These are phyloP conservation scores for Orbilia javanica DNA, from an alignment of 2,329 filamentous ascomycete genomes.

Conservation along the genomic window DNA sequence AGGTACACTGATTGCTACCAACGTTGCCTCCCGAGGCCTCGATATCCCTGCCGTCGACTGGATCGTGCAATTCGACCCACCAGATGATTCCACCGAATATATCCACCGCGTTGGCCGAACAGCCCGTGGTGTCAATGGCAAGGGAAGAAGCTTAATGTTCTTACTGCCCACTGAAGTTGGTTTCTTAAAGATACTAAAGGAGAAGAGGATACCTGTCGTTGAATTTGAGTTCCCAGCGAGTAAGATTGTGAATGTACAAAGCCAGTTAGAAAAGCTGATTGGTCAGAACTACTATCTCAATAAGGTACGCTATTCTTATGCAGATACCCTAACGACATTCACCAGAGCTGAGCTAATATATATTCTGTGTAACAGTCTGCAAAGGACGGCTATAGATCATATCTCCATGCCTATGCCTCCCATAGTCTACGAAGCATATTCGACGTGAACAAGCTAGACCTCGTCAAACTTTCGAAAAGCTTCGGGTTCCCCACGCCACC, in stretches of 20 bases:
- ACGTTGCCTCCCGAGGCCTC: conserved; percentile 92
- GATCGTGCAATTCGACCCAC: conserved; percentile 95
- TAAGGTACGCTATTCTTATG: conserved; percentile 68
- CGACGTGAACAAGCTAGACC: conserved; percentile 83
- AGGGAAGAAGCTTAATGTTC: conserved; percentile 89
- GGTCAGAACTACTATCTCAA: conserved; percentile 97
- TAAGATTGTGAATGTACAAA: conserved; percentile 91
- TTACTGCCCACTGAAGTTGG: conserved; percentile 91
- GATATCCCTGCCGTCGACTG: conserved; percentile 97
- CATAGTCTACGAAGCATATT: conserved; percentile 87
- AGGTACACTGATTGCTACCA: conserved; percentile 93
- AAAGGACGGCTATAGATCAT: conserved; percentile 77
- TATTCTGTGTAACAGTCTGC: conserved; percentile 41
- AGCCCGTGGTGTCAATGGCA: conserved; percentile 70
- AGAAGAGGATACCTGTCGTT: conserved; percentile 89
- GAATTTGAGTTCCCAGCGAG: conserved; percentile 95
- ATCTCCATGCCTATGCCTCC: conserved; percentile 93
- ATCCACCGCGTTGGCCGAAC: conserved; percentile 97
- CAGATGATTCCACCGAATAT: conserved; percentile 89
- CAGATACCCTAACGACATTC: not conserved
- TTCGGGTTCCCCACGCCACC: conserved; percentile 85
- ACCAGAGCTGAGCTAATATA: conserved; percentile 57
- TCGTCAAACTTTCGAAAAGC: conserved; percentile 85
- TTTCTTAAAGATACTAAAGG: conserved; percentile 90
- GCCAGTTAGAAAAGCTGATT: conserved; percentile 93